Evolutionary conservation across 768 basidiomycete genomes (phyloP).

Genomic region (Cyclocybe cylindracea): DNA sequence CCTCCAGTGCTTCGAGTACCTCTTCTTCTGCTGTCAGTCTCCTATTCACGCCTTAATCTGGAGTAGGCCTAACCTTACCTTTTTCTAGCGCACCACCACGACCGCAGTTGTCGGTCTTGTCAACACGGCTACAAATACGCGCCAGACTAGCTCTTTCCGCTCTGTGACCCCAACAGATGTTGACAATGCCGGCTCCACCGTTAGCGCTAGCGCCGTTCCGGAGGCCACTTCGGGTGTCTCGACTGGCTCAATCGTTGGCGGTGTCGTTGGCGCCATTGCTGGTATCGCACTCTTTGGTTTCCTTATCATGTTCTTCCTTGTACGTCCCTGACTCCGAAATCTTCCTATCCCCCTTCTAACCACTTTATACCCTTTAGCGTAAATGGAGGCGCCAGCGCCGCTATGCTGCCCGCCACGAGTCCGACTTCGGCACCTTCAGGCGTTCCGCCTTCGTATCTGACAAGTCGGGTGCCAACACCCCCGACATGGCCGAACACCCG

Average conservation of each 20-base stretch:
- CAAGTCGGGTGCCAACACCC: constrained; percentile 16
- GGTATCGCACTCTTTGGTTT: constrained; percentile 37
- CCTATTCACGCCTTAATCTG: constrained; percentile 10
- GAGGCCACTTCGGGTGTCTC: constrained; percentile 25
- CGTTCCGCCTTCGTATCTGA: constrained; percentile 25
- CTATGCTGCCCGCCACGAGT: constrained; percentile 22
- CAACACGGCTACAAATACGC: constrained; percentile 7
- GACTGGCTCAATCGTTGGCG: constrained; percentile 46
- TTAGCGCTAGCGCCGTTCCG: constrained; percentile 16
- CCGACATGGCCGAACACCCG: constrained; percentile 22
- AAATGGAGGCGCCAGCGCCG: constrained; percentile 32
- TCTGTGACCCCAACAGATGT: constrained; percentile 13
- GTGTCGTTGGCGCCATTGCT: constrained; percentile 36
- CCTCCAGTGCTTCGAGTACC: constrained; percentile 7
- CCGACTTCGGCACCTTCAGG: constrained; percentile 39
- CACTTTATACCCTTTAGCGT: not conserved
- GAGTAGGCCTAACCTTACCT: not conserved
- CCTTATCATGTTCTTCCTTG: constrained; percentile 39
- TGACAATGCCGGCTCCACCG: constrained; percentile 14
- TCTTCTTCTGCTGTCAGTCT: constrained; percentile 3
- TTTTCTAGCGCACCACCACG: constrained; percentile 1
- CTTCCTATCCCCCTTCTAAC: not conserved
- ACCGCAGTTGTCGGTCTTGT: constrained; percentile 1
- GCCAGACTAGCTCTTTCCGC: constrained; percentile 19
- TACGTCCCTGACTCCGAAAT: constrained; percentile 15